Evolutionary conservation across 352 stramenopile species (phyloP).

Genomic region (Phytophthora brassicae): DNA sequence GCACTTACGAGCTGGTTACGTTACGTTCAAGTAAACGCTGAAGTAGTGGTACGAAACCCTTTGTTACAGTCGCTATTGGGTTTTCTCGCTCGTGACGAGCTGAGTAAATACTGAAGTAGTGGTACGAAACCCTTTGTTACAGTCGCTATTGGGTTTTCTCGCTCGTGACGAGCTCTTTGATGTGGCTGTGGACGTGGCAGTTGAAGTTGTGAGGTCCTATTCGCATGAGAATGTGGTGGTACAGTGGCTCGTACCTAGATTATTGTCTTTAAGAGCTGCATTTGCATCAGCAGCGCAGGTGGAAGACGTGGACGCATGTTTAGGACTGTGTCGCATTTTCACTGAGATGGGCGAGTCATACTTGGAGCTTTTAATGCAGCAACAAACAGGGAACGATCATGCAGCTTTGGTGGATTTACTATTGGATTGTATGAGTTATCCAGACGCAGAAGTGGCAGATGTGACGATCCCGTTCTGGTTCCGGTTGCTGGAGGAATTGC

Average conservation of each 20-base stretch:
- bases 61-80: conserved; percentile 65
- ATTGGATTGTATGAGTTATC: conserved; percentile 87
- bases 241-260: conserved; percentile 76
- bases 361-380: conserved; percentile 69
- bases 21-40: conserved; percentile 44
- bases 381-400: conserved; percentile 46
- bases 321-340: conserved; percentile 87
- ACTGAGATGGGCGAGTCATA: conserved; percentile 90
- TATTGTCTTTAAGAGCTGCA: conserved; percentile 62
- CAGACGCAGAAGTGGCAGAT: conserved; percentile 77
- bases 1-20: conserved; percentile 67
- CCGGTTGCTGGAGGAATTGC: conserved; percentile 55
- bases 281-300: conserved; percentile 51
- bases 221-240: conserved; percentile 53
- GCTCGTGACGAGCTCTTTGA: conserved; percentile 85
- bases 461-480: conserved; percentile 89
- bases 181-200: conserved; percentile 74
- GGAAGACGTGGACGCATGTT: conserved; percentile 76
- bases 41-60: conserved; percentile 58
- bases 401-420: conserved; percentile 76
- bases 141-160: conserved; percentile 67
- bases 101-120: conserved; percentile 50
- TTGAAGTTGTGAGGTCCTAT: conserved; percentile 78
- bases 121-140: conserved; percentile 66
- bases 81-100: conserved; percentile 68